Conservation (phyloP, 192 early-diverging fungal genomes). For the Phlyctochytrium planicorne region DNA sequence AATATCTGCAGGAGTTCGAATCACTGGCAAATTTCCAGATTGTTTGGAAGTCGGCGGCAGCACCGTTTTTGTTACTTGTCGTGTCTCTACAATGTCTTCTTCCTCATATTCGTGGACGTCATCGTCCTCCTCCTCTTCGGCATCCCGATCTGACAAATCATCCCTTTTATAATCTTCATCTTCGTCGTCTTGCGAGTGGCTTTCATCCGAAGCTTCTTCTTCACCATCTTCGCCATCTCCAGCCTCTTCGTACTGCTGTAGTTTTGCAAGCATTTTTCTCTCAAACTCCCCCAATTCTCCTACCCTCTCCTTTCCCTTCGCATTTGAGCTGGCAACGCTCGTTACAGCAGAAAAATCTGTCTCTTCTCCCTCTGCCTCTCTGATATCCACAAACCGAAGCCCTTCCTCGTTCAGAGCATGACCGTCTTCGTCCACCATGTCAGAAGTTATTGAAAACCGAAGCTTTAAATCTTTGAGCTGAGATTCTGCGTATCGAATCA, state of each 20-base stretch:
- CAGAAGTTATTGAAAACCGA: background rate
- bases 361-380: conserved; percentile 59
- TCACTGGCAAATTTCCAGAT: conserved; percentile 19
- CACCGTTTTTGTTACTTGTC: conserved; percentile 12
- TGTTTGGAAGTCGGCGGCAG: background rate
- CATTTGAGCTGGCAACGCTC: background rate
- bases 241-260: conserved; percentile 61
- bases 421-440: conserved; percentile 34
- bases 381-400: conserved; percentile 72
- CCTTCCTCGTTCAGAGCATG: conserved; percentile 72
- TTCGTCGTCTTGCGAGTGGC: conserved; percentile 42
- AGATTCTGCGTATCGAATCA: conserved; percentile 43
- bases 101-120: background rate
- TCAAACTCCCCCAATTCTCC: conserved; percentile 35
- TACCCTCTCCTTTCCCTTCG: conserved; percentile 4
- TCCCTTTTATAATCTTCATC: conserved; percentile 49
- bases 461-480: conserved; percentile 42
- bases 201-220: conserved; percentile 38
- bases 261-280: conserved; percentile 29
- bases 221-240: conserved; percentile 33
- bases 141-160: background rate
- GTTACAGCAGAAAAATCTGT: conserved; percentile 17
- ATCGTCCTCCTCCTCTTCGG: conserved; percentile 9
- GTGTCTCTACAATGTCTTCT: conserved; percentile 6
- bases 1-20: conserved; percentile 37